phyloP scores from a whole-genome alignment of 352 stramenopile genomes.

The Phytophthora lateralis region DNA sequence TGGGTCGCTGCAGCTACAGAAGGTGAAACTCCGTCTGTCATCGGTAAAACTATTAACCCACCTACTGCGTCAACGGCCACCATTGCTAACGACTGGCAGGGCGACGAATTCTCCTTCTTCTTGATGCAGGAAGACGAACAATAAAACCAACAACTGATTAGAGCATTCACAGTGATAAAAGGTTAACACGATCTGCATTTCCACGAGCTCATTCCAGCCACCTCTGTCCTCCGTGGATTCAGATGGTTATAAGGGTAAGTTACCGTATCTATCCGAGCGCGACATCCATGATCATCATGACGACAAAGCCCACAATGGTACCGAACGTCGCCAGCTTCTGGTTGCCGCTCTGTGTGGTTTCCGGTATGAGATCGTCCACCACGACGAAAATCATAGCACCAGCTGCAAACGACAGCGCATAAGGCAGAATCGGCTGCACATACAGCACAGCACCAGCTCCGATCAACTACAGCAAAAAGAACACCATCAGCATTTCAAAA shows the following conservation, averaged over 20 bases:
- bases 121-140: conserved; percentile 53
- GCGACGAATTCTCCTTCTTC: conserved; percentile 52
- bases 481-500: background rate
- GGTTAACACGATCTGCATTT: conserved; percentile 29
- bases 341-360: conserved; percentile 89
- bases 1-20: conserved; percentile 45
- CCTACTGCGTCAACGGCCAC: background rate
- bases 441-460: conserved; percentile 85
- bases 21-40: conserved; percentile 1
- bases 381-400: conserved; percentile 94
- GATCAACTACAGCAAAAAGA: conserved; percentile 55
- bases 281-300: conserved; percentile 93
- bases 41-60: conserved; percentile 1
- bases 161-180: conserved; percentile 11
- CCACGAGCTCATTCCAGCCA: conserved; percentile 4
- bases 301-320: conserved; percentile 89
- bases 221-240: background rate
- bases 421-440: conserved; percentile 89
- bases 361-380: conserved; percentile 91
- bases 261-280: conserved; percentile 61
- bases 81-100: conserved; percentile 22
- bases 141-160: conserved; percentile 12
- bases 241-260: conserved; percentile 18
- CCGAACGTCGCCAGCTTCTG: conserved; percentile 88
- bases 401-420: conserved; percentile 90